A percentile compares a stretch with the other conserved stretches of the same genome.
These are phyloP conservation scores for Citrus hindsii DNA, from an alignment of 345 rosid genomes.

Conservation along the genomic window DNA sequence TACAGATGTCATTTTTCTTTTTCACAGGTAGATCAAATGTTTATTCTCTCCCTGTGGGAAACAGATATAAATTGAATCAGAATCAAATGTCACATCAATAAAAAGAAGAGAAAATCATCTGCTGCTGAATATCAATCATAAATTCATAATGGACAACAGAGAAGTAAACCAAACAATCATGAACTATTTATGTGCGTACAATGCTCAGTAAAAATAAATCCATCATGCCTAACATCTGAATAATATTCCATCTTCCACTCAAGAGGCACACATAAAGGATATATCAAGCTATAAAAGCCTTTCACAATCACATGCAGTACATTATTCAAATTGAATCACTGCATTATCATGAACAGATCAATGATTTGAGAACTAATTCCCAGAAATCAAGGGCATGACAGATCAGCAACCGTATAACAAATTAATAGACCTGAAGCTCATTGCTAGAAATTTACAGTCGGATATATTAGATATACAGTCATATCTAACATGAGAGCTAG, in stretches of 20 bases:
- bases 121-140: not conserved
- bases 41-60: conserved; percentile 60
- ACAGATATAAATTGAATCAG: conserved; percentile 13
- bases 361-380: not conserved
- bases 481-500: not conserved
- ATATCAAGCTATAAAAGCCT: not conserved
- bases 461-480: not conserved
- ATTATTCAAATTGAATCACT: not conserved
- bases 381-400: conserved; percentile 7
- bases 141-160: not conserved
- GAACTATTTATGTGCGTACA: not conserved
- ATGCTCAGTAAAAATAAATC: not conserved
- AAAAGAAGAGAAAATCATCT: not conserved
- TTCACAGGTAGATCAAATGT: conserved; percentile 77
- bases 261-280: not conserved
- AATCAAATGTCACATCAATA: not conserved
- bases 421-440: not conserved
- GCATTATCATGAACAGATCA: not conserved
- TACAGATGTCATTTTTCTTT: conserved; percentile 73
- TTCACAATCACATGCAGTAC: not conserved
- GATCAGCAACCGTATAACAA: not conserved
- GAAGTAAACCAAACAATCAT: not conserved
- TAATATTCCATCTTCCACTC: not conserved
- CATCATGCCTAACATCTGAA: not conserved
- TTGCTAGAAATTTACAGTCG: not conserved